Evolutionary conservation across 495 filamentous ascomycete species (phyloP), one percentile per base, ranked within the genome.

Genomic region (Cercophora sp.): DNA sequence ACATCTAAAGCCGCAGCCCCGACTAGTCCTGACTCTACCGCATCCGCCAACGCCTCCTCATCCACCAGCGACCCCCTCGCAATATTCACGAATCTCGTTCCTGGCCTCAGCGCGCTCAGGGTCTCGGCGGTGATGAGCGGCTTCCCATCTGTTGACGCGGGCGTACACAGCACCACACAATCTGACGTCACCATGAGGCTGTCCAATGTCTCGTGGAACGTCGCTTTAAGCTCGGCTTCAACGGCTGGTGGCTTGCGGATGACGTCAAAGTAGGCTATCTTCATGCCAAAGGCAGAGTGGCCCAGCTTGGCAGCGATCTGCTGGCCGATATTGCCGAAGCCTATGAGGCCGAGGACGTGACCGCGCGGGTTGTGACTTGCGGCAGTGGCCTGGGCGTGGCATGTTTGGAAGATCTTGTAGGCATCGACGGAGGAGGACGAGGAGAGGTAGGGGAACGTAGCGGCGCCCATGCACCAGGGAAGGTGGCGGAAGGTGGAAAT

Each of bases 1-100:
- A 91, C 87, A 58, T 89, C 87, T 55, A 89, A 69, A 11, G 84
- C 85, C 1, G 79, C 81, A 0, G 76, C 74, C 5, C 69, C 61
- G 0, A 89, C 48, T 8, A 67, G 59, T 0, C 79, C 79, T 1
- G 58, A 52, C 46, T 87, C 81, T 26, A 89, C 58, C 13, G 85
- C 85, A 26, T 77, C 74, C 0, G 83, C 73, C 15, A 91, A 65
- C 20, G 85, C 86, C 19, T 79, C 78, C 65, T 89, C 85, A 59
- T 89, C 84, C 1, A 89, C 78, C 3, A 89, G 70, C 31, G 73
- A 79, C 4, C 86, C 85, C 23, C 86, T 74, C n/a, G 86, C 85
- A 37, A 88, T 82, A 55, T 89, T 89, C 26, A 89, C 80, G 29
- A 91, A 75, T 3, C 85, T 69, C 2, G 77, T 67, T 1, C 85